A percentile compares a stretch with the other conserved stretches of the same genome.
Evolutionary conservation across 2,329 filamentous ascomycete genomes (phyloP).

Genomic region (Arthrinium phaeospermum): DNA sequence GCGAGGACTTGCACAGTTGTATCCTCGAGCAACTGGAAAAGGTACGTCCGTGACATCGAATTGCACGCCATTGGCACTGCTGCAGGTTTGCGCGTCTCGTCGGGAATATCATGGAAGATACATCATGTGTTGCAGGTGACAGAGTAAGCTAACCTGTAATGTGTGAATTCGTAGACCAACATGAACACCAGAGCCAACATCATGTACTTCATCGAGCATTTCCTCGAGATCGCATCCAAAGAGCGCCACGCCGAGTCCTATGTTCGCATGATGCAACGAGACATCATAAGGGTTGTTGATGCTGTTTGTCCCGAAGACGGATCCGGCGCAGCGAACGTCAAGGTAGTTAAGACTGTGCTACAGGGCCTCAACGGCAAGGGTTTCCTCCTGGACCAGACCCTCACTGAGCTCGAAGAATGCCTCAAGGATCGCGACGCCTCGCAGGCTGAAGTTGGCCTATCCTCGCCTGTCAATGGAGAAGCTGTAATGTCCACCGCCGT

Average conservation of each 20-base stretch:
- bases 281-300: constrained; percentile 90
- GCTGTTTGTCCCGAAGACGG: constrained; percentile 88
- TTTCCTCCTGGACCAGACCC: constrained; percentile 76
- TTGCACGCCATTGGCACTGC: background rate
- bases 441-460: constrained; percentile 59
- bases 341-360: constrained; percentile 85
- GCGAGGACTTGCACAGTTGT: constrained; percentile 96
- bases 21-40: constrained; percentile 94
- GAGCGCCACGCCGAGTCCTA: constrained; percentile 77
- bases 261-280: constrained; percentile 91
- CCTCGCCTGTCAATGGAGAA: constrained; percentile 52
- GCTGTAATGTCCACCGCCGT: constrained; percentile 42
- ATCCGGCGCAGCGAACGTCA: constrained; percentile 89
- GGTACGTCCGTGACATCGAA: constrained; percentile 49
- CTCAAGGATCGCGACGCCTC: constrained; percentile 79
- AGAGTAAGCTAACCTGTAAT: constrained; percentile 4
- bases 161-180: constrained; percentile 67
- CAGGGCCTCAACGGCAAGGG: constrained; percentile 71
- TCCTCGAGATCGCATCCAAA: constrained; percentile 83
- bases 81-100: background rate
- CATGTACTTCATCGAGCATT: constrained; percentile 98
- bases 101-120: background rate
- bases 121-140: background rate
- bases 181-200: constrained; percentile 99
- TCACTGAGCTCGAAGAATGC: constrained; percentile 80